phyloP scores from a whole-genome alignment of 1,284 basidiomycete species.

The Phellinidium pouzarii region DNA sequence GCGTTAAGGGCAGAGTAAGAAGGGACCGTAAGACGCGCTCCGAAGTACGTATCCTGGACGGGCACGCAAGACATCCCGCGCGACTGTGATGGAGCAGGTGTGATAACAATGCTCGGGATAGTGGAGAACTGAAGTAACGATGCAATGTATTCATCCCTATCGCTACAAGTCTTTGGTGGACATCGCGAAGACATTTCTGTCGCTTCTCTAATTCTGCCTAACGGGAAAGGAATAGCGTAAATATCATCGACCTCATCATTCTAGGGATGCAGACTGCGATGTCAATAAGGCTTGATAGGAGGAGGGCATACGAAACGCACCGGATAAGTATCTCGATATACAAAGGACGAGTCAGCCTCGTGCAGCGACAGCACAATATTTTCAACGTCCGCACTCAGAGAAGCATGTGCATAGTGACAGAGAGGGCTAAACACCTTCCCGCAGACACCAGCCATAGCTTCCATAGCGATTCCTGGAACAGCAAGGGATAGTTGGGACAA shows the following conservation, averaged over 20 bases:
- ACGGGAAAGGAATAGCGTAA: constrained; percentile 13
- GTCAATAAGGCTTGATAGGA: constrained; percentile 8
- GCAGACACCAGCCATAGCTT: constrained; percentile 25
- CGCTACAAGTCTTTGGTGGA: background rate
- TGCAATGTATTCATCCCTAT: background rate
- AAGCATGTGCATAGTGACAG: constrained; percentile 22
- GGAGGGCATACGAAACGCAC: constrained; percentile 7
- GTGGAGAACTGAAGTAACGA: constrained; percentile 26
- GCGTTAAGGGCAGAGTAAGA: constrained; percentile 42
- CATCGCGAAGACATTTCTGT: background rate
- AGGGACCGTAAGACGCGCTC: constrained; percentile 45
- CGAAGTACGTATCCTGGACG: constrained; percentile 48
- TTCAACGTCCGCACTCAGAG: constrained; percentile 27
- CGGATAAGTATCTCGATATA: constrained; percentile 22
- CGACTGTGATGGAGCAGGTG: constrained; percentile 35
- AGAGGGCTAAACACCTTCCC: constrained; percentile 26
- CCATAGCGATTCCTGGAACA: constrained; percentile 10
- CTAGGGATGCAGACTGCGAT: constrained; percentile 20
- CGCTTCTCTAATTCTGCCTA: background rate
- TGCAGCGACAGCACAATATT: constrained; percentile 24
- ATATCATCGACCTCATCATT: constrained; percentile 12
- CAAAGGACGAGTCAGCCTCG: constrained; percentile 18
- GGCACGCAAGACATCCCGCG: constrained; percentile 40
- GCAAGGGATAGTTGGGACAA: constrained; percentile 10
- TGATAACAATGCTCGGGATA: constrained; percentile 46